Percentiles rank a stretch among this genome's conserved stretches.
These are phyloP conservation scores for Pichia sp. DNA, from an alignment of 1,139 yeast genomes.

Conservation along the genomic window DNA sequence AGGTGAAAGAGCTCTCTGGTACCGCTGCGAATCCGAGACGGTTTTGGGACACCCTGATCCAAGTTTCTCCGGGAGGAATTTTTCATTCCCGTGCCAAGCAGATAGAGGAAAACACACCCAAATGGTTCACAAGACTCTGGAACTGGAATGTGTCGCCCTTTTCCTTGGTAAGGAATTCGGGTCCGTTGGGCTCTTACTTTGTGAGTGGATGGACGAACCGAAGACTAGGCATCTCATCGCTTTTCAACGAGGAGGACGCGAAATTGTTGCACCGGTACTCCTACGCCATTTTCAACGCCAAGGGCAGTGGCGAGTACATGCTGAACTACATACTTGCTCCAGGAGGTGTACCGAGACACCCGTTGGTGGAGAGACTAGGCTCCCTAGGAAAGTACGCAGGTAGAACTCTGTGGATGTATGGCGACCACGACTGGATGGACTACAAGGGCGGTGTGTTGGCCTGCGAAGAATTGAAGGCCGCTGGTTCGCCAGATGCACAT, in stretches of 20 bases:
- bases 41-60: conserved; percentile 43
- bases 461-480: conserved; percentile 36
- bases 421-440: conserved; percentile 79
- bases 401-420: conserved; percentile 60
- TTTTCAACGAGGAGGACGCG: conserved; percentile 12
- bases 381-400: conserved; percentile 35
- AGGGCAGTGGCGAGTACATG: conserved; percentile 76
- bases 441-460: conserved; percentile 48
- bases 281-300: conserved; percentile 64
- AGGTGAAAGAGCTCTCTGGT: conserved; percentile 4
- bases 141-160: conserved; percentile 70
- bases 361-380: conserved; percentile 44
- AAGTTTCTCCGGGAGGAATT: conserved; percentile 67
- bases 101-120: conserved; percentile 44
- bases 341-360: conserved; percentile 69
- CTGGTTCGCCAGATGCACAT: conserved; percentile 23
- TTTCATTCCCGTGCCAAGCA: conserved; percentile 28
- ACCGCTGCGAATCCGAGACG: conserved; percentile 20
- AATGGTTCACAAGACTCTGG: conserved; percentile 65
- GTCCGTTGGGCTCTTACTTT: conserved; percentile 62
- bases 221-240: conserved; percentile 46
- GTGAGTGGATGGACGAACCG: conserved; percentile 77
- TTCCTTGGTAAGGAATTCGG: conserved; percentile 56
- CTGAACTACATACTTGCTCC: conserved; percentile 64
- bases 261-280: conserved; percentile 56